Conservation (phyloP, 805 yeast genomes). For the Suhomyces sp. region DNA sequence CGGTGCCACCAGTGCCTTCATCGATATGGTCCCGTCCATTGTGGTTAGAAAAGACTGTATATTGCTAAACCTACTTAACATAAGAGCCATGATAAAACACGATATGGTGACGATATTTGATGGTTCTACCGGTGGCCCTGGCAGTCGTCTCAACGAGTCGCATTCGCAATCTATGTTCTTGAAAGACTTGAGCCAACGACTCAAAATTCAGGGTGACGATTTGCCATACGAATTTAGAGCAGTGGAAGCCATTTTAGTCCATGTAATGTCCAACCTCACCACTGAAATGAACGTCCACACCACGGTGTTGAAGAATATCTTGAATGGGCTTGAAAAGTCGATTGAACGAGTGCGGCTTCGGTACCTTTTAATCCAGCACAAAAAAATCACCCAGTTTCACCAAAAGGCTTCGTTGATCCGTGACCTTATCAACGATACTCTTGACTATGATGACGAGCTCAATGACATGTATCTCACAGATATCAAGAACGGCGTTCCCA, state of each 20-base stretch:
- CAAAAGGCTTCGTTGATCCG: constrained; percentile 81
- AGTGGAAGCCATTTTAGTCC: constrained; percentile 78
- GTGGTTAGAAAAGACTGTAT: constrained; percentile 47
- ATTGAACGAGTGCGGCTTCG: constrained; percentile 78
- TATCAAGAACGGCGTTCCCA: constrained; percentile 39
- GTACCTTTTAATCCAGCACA: constrained; percentile 76
- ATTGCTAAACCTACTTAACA: constrained; percentile 46
- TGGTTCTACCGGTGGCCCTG: constrained; percentile 12
- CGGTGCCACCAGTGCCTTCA: constrained; percentile 14
- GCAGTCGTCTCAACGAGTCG: constrained; percentile 43
- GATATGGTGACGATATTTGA: constrained; percentile 52
- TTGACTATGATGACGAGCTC: constrained; percentile 86
- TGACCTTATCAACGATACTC: constrained; percentile 77
- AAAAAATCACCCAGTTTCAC: constrained; percentile 76
- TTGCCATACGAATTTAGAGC: constrained; percentile 91
- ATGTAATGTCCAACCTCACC: constrained; percentile 72
- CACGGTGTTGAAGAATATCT: constrained; percentile 68
- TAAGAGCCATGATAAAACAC: constrained; percentile 51
- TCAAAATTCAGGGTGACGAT: constrained; percentile 30
- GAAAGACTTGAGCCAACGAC: constrained; percentile 38
- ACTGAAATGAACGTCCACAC: constrained; percentile 86
- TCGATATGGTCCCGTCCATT: constrained; percentile 57
- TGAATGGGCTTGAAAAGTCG: constrained; percentile 74
- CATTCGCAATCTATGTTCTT: constrained; percentile 44
- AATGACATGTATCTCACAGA: constrained; percentile 79